phyloP scores from a whole-genome alignment of 2,329 filamentous ascomycete species.

The Remersonia thermophila region DNA sequence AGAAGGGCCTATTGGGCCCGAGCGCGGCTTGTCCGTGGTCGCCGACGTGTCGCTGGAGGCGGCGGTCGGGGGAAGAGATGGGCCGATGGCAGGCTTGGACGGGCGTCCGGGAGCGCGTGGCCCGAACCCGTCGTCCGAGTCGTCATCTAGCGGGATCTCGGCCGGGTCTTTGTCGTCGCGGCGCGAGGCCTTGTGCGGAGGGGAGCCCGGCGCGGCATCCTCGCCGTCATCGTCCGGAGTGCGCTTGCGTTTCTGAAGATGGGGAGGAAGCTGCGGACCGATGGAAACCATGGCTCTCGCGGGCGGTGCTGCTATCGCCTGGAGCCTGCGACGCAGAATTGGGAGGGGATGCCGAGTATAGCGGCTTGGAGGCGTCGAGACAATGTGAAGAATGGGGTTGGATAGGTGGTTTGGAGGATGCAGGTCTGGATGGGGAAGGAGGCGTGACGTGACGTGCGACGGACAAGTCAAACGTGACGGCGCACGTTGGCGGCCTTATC shows the following conservation, averaged over 20 bases:
- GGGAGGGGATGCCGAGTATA: too few relatives aligned
- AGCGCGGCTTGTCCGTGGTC: neutral
- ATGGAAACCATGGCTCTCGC: constrained; percentile 48
- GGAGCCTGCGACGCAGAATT: too few relatives aligned
- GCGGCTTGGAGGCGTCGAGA: too few relatives aligned
- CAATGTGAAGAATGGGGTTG: too few relatives aligned
- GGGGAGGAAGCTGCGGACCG: constrained; percentile 57
- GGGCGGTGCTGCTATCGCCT: neutral
- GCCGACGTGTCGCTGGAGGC: constrained; percentile 3
- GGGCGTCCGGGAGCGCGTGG: constrained; percentile 25
- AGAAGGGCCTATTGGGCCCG: constrained; percentile 8
- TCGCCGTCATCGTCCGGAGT: constrained; percentile 33
- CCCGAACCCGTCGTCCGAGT: constrained; percentile 31
- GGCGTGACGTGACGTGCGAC: too few relatives aligned
- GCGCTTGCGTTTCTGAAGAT: constrained; percentile 52
- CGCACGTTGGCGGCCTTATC: too few relatives aligned
- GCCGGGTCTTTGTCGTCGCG: constrained; percentile 38
- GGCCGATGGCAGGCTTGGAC: constrained; percentile 17
- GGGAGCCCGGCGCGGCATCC: constrained; percentile 26
- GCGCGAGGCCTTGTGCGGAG: constrained; percentile 34
- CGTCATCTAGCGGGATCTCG: constrained; percentile 34
- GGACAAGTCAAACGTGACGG: too few relatives aligned
- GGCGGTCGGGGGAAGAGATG: constrained; percentile 14
- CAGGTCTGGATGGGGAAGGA: too few relatives aligned
- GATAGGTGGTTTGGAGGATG: too few relatives aligned